Base-by-base conservation (phyloP, 768 basidiomycete genomes). In the Amanita fuliginea region DNA sequence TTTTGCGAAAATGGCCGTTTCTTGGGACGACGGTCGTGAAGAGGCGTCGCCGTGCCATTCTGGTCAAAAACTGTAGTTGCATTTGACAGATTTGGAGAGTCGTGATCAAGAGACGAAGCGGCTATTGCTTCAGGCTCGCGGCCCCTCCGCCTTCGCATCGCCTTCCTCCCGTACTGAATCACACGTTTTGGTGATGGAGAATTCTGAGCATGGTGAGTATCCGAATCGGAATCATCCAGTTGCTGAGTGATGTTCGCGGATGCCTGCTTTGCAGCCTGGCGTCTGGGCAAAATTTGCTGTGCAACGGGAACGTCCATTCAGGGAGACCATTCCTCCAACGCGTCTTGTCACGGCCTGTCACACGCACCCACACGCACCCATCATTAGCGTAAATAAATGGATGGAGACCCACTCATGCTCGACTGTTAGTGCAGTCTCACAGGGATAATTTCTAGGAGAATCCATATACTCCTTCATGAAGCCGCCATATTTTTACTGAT, bases 121-220 rank as follows among this genome's bases (percentile, higher is more conserved):
- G 11, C 21, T 14, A 13, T 41, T 14, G 16, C 7, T 18, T 32
- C 21, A 10, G 47, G 16, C 21, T 41, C 32, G 21, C 18, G 46
- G 8, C 11, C 41, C 42, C 10, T 36, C 33, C 32, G 43, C 41
- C 21, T 28, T 13, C 49, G 49, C 28, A 11, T 39, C 5, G 48
- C 49, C 28, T 50, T 50, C 41, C 30, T 43, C 13, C 49, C 49
- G 32, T 50, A 50, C 49, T 50, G 42, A n/a, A 42, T 34, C 8
- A 50, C 22, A 5, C 40, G 40, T 10, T 34, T 37, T 22, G 26
- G 34, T 16, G 36, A 32, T 11, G 26, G 8, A 26, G 13, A 28
- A 6, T 1, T 26, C 18, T 34, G 47, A 26, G 22, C 32, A 30
- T 19, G 41, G 14, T 14, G 3, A 36, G 40, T 16, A 35, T 50